These are phyloP conservation scores for Haplosporangium sp. DNA, from an alignment of 371 early-diverging fungal genomes.

Conservation along the genomic window DNA sequence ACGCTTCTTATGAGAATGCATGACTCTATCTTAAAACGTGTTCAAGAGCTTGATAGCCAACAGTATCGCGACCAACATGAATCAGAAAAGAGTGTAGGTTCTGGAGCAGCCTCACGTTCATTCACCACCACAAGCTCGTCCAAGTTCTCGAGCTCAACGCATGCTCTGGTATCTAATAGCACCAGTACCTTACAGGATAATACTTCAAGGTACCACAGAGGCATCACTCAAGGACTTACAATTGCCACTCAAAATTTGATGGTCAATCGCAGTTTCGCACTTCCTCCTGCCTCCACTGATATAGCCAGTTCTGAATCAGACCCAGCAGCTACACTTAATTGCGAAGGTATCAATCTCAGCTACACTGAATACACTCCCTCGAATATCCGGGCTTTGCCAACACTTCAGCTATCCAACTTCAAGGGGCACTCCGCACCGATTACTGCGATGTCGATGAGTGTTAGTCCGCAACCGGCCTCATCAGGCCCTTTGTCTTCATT, in stretches of 20 bases:
- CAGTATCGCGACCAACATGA: conserved; percentile 45
- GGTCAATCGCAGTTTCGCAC: conserved; percentile 35
- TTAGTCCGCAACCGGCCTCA: conserved; percentile 29
- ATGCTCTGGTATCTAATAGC: conserved; percentile 7
- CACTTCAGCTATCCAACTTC: conserved; percentile 27
- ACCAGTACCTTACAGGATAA: conserved; percentile 4
- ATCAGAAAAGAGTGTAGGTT: conserved; percentile 16
- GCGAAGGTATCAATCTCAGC: conserved; percentile 49
- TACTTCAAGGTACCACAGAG: neutral
- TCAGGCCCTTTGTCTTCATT: conserved; percentile 33
- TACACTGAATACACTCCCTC: conserved; percentile 26
- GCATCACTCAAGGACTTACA: conserved; percentile 33
- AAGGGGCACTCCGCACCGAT: conserved; percentile 13
- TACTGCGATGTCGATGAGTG: conserved; percentile 18
- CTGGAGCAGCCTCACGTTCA: conserved; percentile 6
- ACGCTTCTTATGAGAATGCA: conserved; percentile 59
- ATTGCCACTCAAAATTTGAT: conserved; percentile 51
- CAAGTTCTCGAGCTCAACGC: conserved; percentile 8
- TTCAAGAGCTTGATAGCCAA: conserved; percentile 57
- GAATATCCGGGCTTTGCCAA: conserved; percentile 25
- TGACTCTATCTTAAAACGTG: conserved; percentile 55
- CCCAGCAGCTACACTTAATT: conserved; percentile 26
- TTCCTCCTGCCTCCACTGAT: conserved; percentile 17
- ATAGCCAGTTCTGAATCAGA: conserved; percentile 7
- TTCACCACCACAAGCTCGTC: neutral